Percentiles rank a stretch among this genome's conserved stretches.
These are phyloP conservation scores for Paraphoma sp. DNA, from an alignment of 2,329 filamentous ascomycete species.

Conservation along the genomic window DNA sequence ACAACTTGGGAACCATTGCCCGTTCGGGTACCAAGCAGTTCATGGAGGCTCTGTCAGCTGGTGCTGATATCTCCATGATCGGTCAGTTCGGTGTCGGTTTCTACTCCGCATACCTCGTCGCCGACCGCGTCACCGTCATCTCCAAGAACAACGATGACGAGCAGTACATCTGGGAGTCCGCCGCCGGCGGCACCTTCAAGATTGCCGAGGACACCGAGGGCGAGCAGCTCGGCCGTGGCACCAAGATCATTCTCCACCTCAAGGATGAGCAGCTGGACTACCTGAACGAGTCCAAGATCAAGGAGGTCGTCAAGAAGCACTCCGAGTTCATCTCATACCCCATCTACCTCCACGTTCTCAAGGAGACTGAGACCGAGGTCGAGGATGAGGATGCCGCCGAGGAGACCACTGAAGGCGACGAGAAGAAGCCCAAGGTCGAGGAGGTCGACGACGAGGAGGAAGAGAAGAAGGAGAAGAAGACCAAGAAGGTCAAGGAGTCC, in stretches of 20 bases:
- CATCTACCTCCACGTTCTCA: constrained; percentile 99
- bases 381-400: constrained; percentile 85
- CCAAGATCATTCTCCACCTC: constrained; percentile 97
- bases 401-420: constrained; percentile 73
- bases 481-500: constrained; percentile 99
- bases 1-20: constrained; percentile 99
- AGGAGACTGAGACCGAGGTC: constrained; percentile 99
- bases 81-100: constrained; percentile 99
- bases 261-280: constrained; percentile 99
- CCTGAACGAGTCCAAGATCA: constrained; percentile 98
- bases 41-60: constrained; percentile 98
- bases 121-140: constrained; percentile 92
- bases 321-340: constrained; percentile 99
- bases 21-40: constrained; percentile 99
- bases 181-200: constrained; percentile 95
- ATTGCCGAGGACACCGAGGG: constrained; percentile 90
- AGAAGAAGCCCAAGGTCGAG: constrained; percentile 97
- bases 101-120: constrained; percentile 99
- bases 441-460: constrained; percentile 88
- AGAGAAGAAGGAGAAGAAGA: constrained; percentile 91
- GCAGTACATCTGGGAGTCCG: constrained; percentile 99
- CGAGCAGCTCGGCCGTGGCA: constrained; percentile 89
- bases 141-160: constrained; percentile 99
- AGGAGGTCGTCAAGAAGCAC: constrained; percentile 99
- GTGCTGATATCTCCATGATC: constrained; percentile 99